Base-by-base conservation (phyloP, 371 early-diverging fungal species). In the Syncephalis fuscata region DNA sequence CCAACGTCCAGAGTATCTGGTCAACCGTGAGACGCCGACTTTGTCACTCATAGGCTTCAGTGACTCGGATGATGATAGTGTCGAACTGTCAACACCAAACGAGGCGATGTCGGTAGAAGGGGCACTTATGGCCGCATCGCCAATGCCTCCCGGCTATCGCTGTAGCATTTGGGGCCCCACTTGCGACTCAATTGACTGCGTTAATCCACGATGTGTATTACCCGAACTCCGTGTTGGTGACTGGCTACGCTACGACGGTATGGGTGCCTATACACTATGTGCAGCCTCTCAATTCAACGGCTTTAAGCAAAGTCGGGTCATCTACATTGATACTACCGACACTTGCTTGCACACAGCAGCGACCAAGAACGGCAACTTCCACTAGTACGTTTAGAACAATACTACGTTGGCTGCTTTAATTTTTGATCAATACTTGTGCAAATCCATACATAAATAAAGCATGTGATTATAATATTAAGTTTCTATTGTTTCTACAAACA, bases 91-190 rank as follows among this genome's bases (percentile, higher is more conserved):
- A 50, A 48, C 37, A 32, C 48, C 47, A 46, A 53, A 27, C 50
- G 46, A 14, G 44, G 38, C 27, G 27, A 32, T 42, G 14, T 32
- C 37, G 39, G 41, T 46, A 20, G 27, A 48, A 2, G 32, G 11
- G 4, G 32, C 32, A 11, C 32, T 32, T 7, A 4, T 32, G 32
- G 32, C 32, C 32, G 32, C 60, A 61, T 24, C 39, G 32, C 32
- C 32, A 32, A 32, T 32, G 32, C 32, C 32, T 7, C 32, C 50
- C 3, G 52, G 51, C 14, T 83, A 59, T 59, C 57, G 63, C 20
- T 76, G 85, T 67, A 79, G 78, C 59, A 70, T 93, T 50, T 94
- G 96, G 96, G 95, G 94, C n/a, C 97, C 94, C 22, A 97, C 95
- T 39, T 97, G 97, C 65, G 96, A 97, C 65, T 92, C 92, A 16